Conservation (phyloP, 148 eudicot species). For the Heliamphora exappendiculata region DNA sequence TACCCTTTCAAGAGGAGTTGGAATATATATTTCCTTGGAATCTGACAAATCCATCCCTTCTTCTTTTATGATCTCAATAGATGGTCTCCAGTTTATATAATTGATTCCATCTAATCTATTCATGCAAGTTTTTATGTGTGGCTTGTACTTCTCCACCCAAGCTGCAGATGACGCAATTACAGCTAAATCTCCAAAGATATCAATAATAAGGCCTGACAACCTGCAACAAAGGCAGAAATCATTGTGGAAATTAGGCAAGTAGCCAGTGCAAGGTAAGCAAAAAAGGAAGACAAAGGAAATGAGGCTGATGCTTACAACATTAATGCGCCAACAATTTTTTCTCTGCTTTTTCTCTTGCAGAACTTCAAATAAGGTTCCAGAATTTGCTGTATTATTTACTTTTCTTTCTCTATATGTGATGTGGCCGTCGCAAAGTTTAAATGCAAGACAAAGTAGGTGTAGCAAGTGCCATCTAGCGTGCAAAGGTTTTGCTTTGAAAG, state of each 20-base stretch:
- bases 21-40: constrained; percentile 21
- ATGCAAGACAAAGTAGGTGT: not conserved
- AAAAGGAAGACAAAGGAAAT: not conserved
- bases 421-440: not conserved
- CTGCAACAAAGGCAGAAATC: constrained; percentile 37
- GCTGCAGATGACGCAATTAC: constrained; percentile 97
- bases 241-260: constrained; percentile 11
- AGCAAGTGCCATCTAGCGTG: constrained; percentile 2
- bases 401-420: not conserved
- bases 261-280: not conserved
- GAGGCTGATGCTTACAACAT: not conserved
- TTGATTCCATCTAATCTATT: constrained; percentile 38
- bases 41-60: constrained; percentile 62
- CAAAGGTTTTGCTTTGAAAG: not conserved
- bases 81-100: constrained; percentile 75
- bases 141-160: constrained; percentile 84
- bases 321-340: not conserved
- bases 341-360: not conserved
- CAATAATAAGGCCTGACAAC: constrained; percentile 91
- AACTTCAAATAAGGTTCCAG: not conserved
- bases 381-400: not conserved
- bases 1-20: constrained; percentile 31
- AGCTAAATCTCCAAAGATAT: constrained; percentile 85
- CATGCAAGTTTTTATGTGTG: constrained; percentile 52
- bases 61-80: constrained; percentile 77